Base-by-base conservation (phyloP, 2,329 filamentous ascomycete genomes). In the Trichoderma lentiforme region DNA sequence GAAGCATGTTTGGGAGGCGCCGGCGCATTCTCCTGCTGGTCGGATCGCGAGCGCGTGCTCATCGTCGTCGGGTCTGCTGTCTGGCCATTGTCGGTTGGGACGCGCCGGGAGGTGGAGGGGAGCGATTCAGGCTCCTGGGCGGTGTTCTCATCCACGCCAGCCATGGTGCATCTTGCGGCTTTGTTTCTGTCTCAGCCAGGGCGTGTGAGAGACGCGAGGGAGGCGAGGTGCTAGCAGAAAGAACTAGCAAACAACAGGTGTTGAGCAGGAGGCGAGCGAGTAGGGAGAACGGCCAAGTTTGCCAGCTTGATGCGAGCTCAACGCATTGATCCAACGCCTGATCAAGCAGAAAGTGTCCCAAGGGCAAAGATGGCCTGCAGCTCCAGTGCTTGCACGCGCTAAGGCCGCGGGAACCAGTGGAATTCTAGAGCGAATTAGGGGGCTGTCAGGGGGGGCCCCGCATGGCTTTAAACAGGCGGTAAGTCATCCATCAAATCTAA, bases 141-240 rank as follows among this genome's bases (percentile, higher is more conserved):
- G 68, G 47, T 73, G 71, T 56, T 73, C 53, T 73, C 68, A 71
- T 73, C 71, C 67, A 28, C 68, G 62, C 71, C 68, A 34, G 71
- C 71, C 71, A 73, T 73, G 61, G 56, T 71, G 68, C 71, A 73
- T 73, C 61, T 73, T 73, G 71, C 61, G 63, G 30, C 36, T 65
- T 65, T 32, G 28, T 34, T 34, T 60, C 34, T 47, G 62, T 47
- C 53, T 66, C 53, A 21, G n/a, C 30, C 43, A 30, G 34, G 39
- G 28, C 15, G 26, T 32, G 51, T 28, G 64, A 60, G 64, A 43
- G 53, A 18, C 61, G 62, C 69, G 24, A 24, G 15, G 21, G 28
- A 28, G 53, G 53, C 34, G 32, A 15, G 11, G 14, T 53, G 21
- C 28, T 21, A 58, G 32, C n/a, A 24, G 12, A 24, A 51, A 51